Evolutionary conservation across 2,329 filamentous ascomycete species (phyloP), one percentile per base, ranked within the genome.

Genomic region (Fusarium clavum): DNA sequence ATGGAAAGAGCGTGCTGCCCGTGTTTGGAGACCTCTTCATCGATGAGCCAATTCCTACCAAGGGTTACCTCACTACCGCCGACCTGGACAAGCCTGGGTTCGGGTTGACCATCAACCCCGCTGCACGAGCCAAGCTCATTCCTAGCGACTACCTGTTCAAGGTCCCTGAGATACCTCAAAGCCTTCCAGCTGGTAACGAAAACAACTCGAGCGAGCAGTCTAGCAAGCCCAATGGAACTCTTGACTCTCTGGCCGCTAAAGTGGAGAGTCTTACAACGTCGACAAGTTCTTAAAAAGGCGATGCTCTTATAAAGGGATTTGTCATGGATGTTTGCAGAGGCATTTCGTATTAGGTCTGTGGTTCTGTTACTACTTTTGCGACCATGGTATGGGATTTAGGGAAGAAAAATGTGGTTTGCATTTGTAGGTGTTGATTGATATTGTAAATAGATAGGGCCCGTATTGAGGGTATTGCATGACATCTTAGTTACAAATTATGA

Each of bases 1-100:
- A 98, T 75, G 94, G 94, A 51, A 93, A 94, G 84, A 94, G 90
- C 67, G 94, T 98, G 20, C 83, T 95, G 67, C 94, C 94, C 4
- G 94, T 98, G 9, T 98, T 98, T 80, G 94, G 94, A 38, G 92
- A 97, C 74, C 84, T 98, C 54, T 98, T 97, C 81, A 76, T 92
- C 38, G 94, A 97, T 79, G 94, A 98, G 83, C 94, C 94, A 8
- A 95, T 98, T 64, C 94, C 94, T 2, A 88, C 85, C 14, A 91
- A 94, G 74, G 94, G 94, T 1, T 97, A 89, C 80, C 85, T 98
- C 52, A 92, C 94, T 67, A 87, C 94, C 6, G 88, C 89, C 20
- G 89, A 93, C 59, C 85, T 98, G 60, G 93, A 98, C 79, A 94
- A 92, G 84, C 94, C 94, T 7, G 94, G 94, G 0, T 98, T 98